Evolutionary conservation across 2,329 filamentous ascomycete genomes (phyloP).

Genomic region (Fusarium udum): DNA sequence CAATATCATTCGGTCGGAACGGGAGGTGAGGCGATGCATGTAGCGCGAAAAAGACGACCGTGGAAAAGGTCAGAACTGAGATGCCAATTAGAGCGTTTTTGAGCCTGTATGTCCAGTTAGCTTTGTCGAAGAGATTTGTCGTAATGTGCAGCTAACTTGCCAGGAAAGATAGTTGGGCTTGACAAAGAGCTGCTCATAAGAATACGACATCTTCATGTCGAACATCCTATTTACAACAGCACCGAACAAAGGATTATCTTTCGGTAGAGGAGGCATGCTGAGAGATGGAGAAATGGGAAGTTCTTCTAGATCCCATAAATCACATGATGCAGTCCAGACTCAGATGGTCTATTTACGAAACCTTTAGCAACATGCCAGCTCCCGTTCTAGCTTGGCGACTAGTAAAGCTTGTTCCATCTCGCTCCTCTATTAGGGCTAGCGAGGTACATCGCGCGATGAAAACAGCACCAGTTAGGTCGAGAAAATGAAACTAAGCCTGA

Average conservation of each 20-base stretch:
- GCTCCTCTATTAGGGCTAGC: neutral
- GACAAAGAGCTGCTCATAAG: neutral
- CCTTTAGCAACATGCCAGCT: neutral
- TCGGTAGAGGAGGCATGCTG: neutral
- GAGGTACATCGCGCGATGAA: neutral
- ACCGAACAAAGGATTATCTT: accelerated
- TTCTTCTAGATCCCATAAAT: neutral
- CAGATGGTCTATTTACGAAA: neutral
- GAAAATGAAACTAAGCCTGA: accelerated
- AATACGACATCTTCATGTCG: neutral
- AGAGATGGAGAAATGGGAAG: accelerated
- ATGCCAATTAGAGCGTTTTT: neutral
- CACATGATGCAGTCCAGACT: neutral
- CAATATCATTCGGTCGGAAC: neutral
- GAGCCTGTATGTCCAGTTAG: accelerated
- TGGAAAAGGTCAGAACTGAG: neutral
- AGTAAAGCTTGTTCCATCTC: neutral
- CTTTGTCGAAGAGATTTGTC: accelerated
- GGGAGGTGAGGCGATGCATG: neutral
- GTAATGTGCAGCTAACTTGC: neutral
- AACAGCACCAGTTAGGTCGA: neutral
- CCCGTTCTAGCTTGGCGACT: accelerated
- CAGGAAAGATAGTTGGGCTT: neutral
- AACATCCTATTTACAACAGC: neutral
- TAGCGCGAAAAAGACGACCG: neutral